Base-by-base conservation (phyloP, 768 basidiomycete genomes). In the Candolleomyces aberdarensis region DNA sequence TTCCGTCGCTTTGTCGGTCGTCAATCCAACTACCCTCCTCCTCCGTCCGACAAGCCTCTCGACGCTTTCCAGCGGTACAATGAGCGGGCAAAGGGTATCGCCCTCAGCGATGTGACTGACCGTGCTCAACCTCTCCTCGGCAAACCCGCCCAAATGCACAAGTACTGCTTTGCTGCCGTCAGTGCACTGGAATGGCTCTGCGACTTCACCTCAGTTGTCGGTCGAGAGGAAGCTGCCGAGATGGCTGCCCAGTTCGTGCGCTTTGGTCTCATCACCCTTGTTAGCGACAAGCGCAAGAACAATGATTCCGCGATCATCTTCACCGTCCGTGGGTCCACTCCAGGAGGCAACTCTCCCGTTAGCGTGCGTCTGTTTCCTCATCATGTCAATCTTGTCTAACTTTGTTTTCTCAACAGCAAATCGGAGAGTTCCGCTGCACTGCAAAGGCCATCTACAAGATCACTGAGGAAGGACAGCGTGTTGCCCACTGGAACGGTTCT, bases 201-300 rank as follows among this genome's bases (percentile, higher is more conserved):
- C 71, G 97, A 99, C 73, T 97, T 94, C 67, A 94, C 97, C 0
- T 97, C 96, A 1, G 93, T 96, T 39, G 93, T 95, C 39, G 95
- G 95, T 22, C 81, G 93, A 56, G 97, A 99, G 69, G 97, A 98
- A 73, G 96, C 94, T 0, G 93, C 94, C 11, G 97, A 99, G 79
- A 91, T 98, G 86, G 90, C 93, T 2, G 97, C 96, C 4, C 97
- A 98, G 72, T 98, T 98, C 68, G 95, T 98, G 50, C 88, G 97
- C 56, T 97, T 95, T 68, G 92, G 94, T 44, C 86, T 96, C 63
- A 90, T 99, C 74, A 76, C 78, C 3, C 80, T 98, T 47, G 93
- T 96, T 62, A 91, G 89, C 77, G 92, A 94, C 74, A 94, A 91
- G 80, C 83, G 92, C 65, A 93, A 92, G 78, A 91, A 89, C 69